Base-by-base conservation (phyloP, 768 basidiomycete genomes). In the Macrolepiota dolichaula region DNA sequence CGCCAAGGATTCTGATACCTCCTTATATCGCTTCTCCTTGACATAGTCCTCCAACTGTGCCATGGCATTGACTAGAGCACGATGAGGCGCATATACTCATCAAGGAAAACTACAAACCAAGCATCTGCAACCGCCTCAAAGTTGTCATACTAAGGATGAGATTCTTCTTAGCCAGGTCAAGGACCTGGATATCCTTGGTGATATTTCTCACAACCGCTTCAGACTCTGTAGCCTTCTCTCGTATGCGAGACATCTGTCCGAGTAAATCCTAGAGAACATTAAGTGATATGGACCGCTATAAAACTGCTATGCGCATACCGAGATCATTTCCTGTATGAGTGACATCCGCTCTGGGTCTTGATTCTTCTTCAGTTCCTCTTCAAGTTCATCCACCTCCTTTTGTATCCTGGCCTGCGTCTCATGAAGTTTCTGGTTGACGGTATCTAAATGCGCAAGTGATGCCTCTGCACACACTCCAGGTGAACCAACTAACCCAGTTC, bases 151-250 rank as follows among this genome's bases (percentile, higher is more conserved):
- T 92, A 25, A 85, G 75, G 19, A 92, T 88, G 53, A 99, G 82
- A 69, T 98, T 97, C 76, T 87, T 89, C 82, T 98, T 98, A 17
- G 94, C 95, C 37, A 91, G 76, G 72, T 98, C 97, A 35, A 99
- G 80, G 4, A 90, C 85, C 71, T 98, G 96, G 51, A 99, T 98
- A 73, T 99, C 97, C 65, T 92, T 90, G 1, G 97, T 99, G 65
- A 98, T 97, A 66, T 93, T 87, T 56, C 91, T 83, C 25, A 98
- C 97, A 51, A 98, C 93, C 1, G 94, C 94, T 68, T 98, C 97
- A 2, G 94, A 95, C 71, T 99, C 97, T 0, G 94, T 92, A 0
- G 96, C 95, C 70, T 98, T 98, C 74, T 98, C 95, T 47, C 94
- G 85, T 65, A 98, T 97, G 59, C 91, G 89, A 38, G 91, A 95